Conservation (phyloP, 345 rosid species). For the Dipteronia dyeriana region DNA sequence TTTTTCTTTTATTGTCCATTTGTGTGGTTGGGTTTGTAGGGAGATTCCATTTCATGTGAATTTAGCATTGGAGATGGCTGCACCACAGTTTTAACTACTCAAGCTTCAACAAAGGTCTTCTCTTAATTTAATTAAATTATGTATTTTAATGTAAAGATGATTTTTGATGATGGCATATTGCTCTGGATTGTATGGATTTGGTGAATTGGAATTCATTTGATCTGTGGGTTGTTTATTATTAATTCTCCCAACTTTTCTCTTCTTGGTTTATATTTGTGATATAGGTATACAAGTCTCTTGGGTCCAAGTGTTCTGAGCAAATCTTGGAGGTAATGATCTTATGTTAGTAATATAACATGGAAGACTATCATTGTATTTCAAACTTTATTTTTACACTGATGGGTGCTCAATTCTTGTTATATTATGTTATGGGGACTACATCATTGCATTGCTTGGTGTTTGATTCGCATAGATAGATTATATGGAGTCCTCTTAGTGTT, state of each 20-base stretch:
- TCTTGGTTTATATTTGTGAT: constrained; percentile 5
- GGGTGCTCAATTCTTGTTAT: neutral
- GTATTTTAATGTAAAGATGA: neutral
- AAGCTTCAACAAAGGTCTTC: constrained; percentile 89
- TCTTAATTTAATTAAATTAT: neutral
- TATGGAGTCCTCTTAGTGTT: no score
- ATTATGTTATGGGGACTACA: no score
- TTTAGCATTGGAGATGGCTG: constrained; percentile 67
- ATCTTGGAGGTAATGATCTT: constrained; percentile 56
- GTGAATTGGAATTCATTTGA: neutral
- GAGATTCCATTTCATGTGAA: constrained; percentile 71
- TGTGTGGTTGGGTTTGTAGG: constrained; percentile 29
- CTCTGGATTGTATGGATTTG: neutral
- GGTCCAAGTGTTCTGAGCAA: constrained; percentile 69
- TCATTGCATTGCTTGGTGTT: no score
- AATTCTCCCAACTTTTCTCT: neutral
- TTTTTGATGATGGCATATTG: neutral
- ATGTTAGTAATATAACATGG: no score
- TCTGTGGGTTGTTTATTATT: neutral
- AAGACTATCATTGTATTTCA: neutral
- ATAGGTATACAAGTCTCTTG: constrained; percentile 83
- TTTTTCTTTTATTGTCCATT: neutral
- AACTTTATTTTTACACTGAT: neutral
- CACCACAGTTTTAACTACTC: constrained; percentile 77
- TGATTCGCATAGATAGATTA: no score